phyloP scores from a whole-genome alignment of 495 filamentous ascomycete genomes.

The Rhizodiscina lignyota region DNA sequence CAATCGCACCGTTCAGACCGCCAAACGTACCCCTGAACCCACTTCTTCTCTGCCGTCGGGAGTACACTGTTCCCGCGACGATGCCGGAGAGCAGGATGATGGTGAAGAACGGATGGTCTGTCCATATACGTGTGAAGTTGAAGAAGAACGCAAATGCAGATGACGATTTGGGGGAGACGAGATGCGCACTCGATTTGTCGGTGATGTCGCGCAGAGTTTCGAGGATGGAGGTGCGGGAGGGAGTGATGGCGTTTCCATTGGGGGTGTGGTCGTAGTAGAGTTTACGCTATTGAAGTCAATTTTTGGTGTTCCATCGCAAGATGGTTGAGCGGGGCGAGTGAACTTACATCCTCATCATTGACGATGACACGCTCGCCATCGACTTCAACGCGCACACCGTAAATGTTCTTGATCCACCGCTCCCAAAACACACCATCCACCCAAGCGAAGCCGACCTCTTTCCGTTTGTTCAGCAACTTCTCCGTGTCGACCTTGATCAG shows the following conservation, averaged over 20 bases:
- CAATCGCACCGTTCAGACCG: not conserved
- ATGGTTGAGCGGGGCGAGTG: too few relatives aligned
- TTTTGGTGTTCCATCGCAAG: too few relatives aligned
- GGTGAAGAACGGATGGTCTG: conserved; percentile 56
- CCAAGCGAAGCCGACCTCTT: conserved; percentile 94
- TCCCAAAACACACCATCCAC: conserved; percentile 97
- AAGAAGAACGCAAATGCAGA: conserved; percentile 65
- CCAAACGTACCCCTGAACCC: not conserved
- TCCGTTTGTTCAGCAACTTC: conserved; percentile 63
- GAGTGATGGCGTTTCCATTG: conserved; percentile 72
- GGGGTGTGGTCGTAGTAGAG: conserved; percentile 90
- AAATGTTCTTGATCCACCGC: conserved; percentile 84
- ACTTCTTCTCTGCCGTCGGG: not conserved
- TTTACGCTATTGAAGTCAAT: too few relatives aligned
- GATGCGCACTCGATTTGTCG: conserved; percentile 41
- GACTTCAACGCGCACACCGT: conserved; percentile 71
- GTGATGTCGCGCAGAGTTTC: conserved; percentile 77
- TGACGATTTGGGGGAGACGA: conserved; percentile 76
- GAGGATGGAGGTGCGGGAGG: conserved; percentile 83
- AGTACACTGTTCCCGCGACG: conserved; percentile 7
- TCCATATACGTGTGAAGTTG: conserved; percentile 46
- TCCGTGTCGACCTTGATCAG: conserved; percentile 81
- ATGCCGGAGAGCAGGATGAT: conserved; percentile 30
- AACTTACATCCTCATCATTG: conserved; percentile 89
- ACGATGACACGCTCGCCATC: conserved; percentile 87